These are phyloP conservation scores for Marchantia polymorpha DNA, from an alignment of 225 moss, liverwort and hornwort genomes.

Conservation along the genomic window DNA sequence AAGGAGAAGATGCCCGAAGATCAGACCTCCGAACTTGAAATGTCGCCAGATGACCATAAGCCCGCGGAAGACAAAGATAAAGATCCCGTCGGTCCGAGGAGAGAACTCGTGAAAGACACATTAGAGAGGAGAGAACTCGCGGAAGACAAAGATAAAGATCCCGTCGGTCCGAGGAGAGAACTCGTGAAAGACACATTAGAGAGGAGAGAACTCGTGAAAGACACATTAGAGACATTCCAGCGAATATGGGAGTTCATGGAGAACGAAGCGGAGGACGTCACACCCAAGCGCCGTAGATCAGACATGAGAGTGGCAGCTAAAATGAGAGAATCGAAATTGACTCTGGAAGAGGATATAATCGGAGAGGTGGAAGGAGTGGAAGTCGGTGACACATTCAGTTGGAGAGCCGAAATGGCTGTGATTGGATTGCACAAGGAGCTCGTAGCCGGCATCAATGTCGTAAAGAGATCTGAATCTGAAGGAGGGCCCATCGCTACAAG, in stretches of 20 bases:
- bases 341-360: neutral
- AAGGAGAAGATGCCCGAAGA: neutral
- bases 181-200: neutral
- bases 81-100: neutral
- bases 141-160: neutral
- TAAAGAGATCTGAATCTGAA: neutral
- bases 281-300: neutral
- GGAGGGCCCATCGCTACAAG: neutral
- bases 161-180: neutral
- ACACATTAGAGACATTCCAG: neutral
- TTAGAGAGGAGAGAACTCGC: too few relatives aligned
- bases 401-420: neutral
- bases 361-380: constrained; percentile 9
- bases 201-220: too few relatives aligned
- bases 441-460: neutral
- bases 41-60: too few relatives aligned
- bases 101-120: neutral
- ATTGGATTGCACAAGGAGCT: constrained; percentile 3
- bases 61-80: neutral
- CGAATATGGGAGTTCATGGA: neutral
- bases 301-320: neutral
- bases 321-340: neutral
- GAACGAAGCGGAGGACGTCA: neutral
- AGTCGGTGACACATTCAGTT: neutral
- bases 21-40: neutral